Base-by-base conservation (phyloP, 208 protist genomes). In the Leishmania turanica region DNA sequence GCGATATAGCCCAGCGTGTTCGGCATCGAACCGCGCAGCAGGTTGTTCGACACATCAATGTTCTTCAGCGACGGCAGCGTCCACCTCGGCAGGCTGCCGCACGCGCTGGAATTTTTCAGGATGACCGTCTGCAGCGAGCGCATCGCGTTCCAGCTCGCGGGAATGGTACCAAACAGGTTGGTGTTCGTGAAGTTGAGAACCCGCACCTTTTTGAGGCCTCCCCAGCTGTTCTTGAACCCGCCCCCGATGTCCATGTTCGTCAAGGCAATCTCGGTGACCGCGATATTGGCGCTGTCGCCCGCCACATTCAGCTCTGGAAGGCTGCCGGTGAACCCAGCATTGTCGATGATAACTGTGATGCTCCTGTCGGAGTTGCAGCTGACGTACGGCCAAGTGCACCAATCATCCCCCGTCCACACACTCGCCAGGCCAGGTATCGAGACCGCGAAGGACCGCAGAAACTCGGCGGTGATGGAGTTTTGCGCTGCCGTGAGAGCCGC, bases 71-170 rank as follows among this genome's bases (percentile, higher is more conserved):
- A 51, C 15, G 8, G 6, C 51, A n/a, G 73, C 31, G 75, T 80
- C 79, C 79, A 87, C 75, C 72, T 70, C 58, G 84, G 84, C 60
- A 87, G 75, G 40, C 54, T 78, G 65, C 81, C 81, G 47, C 81
- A 85, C 27, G 77, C 76, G 42, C 71, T 71, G 58, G 56, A 45
- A 51, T 81, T 75, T 21, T 3, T 42, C 2, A 81, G 27, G n/a
- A 40, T n/a, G 60, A 85, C 21, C 31, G 42, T 54, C 45, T 34
- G 13, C 13, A 85, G 21, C 0, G 42, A 45, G 45, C n/a, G 45
- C 31, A 81, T 85, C n/a, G 68, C 56, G 40, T 64, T 81, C 81
- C 81, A 85, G 49, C 45, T 7, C 24, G 19, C 3, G 37, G 81
- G 81, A 66, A 85, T 65, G 65, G 75, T 77, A 58, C 81, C 81